A percentile compares a stretch with the other conserved stretches of the same genome.
Conservation (phyloP, 805 yeast genomes). For the Wickerhamiella parazyma region DNA sequence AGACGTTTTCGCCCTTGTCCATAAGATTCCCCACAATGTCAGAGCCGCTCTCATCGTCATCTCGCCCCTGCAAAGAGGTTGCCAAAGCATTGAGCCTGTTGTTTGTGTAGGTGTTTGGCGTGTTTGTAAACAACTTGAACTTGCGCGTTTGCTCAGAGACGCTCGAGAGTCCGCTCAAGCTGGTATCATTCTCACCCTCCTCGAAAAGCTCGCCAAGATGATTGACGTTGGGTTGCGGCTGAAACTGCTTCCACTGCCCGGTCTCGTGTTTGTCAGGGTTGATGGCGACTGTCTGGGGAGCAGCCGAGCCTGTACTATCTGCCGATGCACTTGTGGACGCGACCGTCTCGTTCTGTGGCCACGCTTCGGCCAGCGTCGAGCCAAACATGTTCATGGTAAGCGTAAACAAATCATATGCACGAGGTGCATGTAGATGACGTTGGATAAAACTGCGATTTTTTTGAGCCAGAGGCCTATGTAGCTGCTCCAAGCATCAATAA, state of each 20-base stretch:
- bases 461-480: too few species aligned
- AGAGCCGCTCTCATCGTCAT: slow-evolving; percentile 2
- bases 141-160: slow-evolving; percentile 11
- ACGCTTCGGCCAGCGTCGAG: neutral
- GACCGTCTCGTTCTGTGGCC: neutral
- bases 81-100: slow-evolving; percentile 17
- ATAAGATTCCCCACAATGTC: slow-evolving; percentile 9
- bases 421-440: too few species aligned
- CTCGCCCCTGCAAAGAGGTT: slow-evolving; percentile 13
- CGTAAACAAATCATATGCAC: neutral
- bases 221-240: neutral
- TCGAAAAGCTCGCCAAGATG: neutral
- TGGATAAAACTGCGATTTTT: too few species aligned
- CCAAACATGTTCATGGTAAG: neutral
- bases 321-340: neutral
- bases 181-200: slow-evolving; percentile 1
- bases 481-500: too few species aligned
- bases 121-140: slow-evolving; percentile 17
- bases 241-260: neutral
- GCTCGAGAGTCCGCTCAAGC: slow-evolving; percentile 2
- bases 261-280: neutral
- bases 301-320: neutral
- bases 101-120: slow-evolving; percentile 19
- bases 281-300: neutral
- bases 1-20: slow-evolving; percentile 9